Evolutionary conservation across 495 filamentous ascomycete genomes (phyloP).

Genomic region (Neurospora sublineolata): DNA sequence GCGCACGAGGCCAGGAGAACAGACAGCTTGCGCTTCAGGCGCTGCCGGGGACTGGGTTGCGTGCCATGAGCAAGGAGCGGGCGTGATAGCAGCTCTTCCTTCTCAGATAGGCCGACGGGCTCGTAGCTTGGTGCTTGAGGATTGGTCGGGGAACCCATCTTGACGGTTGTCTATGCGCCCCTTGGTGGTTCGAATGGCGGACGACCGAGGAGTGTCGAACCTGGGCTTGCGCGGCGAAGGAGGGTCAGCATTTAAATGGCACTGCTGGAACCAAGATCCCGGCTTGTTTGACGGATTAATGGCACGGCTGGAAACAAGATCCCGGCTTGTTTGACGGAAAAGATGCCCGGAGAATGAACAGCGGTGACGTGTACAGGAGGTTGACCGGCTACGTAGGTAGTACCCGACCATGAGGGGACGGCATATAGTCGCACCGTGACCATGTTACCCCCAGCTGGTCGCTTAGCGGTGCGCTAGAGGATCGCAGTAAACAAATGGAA

Average conservation of each 20-base stretch:
- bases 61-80: neutral
- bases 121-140: conserved; percentile 3
- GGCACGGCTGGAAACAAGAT: neutral
- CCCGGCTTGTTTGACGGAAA: neutral
- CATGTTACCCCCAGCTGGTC: neutral
- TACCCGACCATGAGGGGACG: neutral
- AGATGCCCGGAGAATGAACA: neutral
- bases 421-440: neutral
- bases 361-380: neutral
- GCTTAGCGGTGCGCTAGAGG: neutral
- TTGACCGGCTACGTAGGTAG: neutral
- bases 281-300: neutral
- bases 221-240: neutral
- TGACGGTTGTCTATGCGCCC: neutral
- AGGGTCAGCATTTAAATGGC: neutral
- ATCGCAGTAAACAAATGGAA: neutral
- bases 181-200: neutral
- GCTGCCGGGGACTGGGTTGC: neutral
- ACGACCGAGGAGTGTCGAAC: neutral
- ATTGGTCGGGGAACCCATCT: neutral
- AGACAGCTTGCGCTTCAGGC: neutral
- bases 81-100: neutral
- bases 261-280: neutral
- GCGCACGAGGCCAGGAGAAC: conserved; percentile 2
- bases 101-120: conserved; percentile 4